Percentiles rank a stretch among this genome's conserved stretches.
Conservation (phyloP, 352 stramenopile species). For the Globisporangium splendens region DNA sequence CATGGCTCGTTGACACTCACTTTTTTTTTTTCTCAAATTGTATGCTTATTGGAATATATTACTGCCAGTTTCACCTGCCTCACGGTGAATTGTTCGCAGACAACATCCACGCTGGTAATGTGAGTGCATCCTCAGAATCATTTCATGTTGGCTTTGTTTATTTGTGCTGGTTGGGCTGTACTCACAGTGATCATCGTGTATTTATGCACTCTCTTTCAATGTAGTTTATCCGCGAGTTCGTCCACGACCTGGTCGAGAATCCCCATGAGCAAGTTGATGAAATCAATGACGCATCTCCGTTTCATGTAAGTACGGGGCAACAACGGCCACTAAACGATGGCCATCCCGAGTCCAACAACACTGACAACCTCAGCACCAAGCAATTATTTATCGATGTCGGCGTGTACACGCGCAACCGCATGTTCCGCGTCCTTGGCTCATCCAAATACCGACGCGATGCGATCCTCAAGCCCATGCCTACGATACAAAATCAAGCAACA, state of each 20-base stretch:
- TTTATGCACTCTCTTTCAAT: no score
- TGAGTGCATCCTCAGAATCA: constrained; percentile 19
- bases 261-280: constrained; percentile 11
- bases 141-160: not conserved
- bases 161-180: no score
- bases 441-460: constrained; percentile 91
- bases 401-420: constrained; percentile 96
- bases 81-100: constrained; percentile 74
- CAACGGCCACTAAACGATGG: not conserved
- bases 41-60: not conserved
- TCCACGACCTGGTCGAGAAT: constrained; percentile 35
- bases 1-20: no score
- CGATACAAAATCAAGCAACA: not conserved
- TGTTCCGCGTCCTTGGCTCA: constrained; percentile 93
- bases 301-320: constrained; percentile 15
- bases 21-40: no score
- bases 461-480: constrained; percentile 25
- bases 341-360: not conserved
- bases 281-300: not conserved
- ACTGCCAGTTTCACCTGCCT: constrained; percentile 72
- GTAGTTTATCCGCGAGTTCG: constrained; percentile 83
- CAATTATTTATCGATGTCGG: constrained; percentile 90
- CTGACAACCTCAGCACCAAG: constrained; percentile 4
- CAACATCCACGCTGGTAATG: constrained; percentile 78
- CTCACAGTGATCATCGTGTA: not conserved